These are phyloP conservation scores for Nevesoporus exiguus DNA, from an alignment of 768 basidiomycete species.

Conservation along the genomic window DNA sequence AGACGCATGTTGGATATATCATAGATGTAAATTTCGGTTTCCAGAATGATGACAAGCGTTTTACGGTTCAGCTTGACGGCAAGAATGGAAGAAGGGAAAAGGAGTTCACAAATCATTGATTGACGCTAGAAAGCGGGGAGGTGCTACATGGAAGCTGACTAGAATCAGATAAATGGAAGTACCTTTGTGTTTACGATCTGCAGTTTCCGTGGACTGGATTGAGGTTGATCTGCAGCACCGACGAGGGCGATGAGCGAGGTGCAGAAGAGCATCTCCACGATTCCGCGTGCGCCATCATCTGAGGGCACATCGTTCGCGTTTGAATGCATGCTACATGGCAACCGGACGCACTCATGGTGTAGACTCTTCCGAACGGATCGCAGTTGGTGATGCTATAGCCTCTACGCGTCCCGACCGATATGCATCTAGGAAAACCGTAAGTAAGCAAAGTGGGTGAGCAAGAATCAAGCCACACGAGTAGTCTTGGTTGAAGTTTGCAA, in stretches of 20 bases:
- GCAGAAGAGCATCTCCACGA: slow-evolving; percentile 99
- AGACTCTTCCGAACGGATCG: slow-evolving; percentile 95
- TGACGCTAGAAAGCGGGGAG: slow-evolving; percentile 58
- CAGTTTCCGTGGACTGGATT: slow-evolving; percentile 86
- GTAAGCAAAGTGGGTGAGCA: neutral
- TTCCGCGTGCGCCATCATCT: slow-evolving; percentile 94
- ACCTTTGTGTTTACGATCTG: slow-evolving; percentile 99
- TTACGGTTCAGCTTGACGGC: slow-evolving; percentile 98
- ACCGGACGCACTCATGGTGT: slow-evolving; percentile 77
- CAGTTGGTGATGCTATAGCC: slow-evolving; percentile 98
- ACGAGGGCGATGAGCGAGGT: slow-evolving; percentile 97
- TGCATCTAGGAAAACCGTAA: slow-evolving; percentile 50
- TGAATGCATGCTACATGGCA: neutral
- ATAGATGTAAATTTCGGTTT: slow-evolving; percentile 98
- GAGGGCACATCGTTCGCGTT: neutral
- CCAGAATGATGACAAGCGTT: slow-evolving; percentile 92
- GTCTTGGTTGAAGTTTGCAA: slow-evolving; percentile 97
- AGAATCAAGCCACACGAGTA: slow-evolving; percentile 61
- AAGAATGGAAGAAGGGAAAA: slow-evolving; percentile 95
- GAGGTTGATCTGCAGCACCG: slow-evolving; percentile 90
- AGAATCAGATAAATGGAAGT: slow-evolving; percentile 14
- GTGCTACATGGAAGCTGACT: slow-evolving; percentile 1
- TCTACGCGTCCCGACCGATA: slow-evolving; percentile 91
- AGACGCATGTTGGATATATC: slow-evolving; percentile 99
- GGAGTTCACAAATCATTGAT: slow-evolving; percentile 97